A percentile compares a stretch with the other conserved stretches of the same genome.
Evolutionary conservation across 1,139 yeast genomes (phyloP).

Genomic region (Candida glucosophila): DNA sequence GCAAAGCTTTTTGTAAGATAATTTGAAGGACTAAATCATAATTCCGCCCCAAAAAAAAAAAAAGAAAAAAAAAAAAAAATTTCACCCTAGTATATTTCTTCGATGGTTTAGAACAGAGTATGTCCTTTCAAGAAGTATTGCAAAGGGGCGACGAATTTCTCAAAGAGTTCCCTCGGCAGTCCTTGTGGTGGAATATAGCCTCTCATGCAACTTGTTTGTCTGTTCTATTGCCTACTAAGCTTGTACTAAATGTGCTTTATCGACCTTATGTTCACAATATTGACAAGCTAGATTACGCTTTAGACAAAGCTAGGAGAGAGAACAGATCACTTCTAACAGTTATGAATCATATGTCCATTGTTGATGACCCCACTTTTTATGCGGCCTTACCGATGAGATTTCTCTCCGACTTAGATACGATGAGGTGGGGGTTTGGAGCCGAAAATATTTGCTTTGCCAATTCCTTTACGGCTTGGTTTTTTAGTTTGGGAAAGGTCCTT

Average conservation of each 20-base stretch:
- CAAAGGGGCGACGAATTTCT: slow-evolving; percentile 72
- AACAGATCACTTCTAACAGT: slow-evolving; percentile 72
- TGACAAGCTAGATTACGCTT: slow-evolving; percentile 56
- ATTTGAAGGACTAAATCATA: too few relatives aligned
- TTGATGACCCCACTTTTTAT: slow-evolving; percentile 90
- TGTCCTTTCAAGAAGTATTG: slow-evolving; percentile 71
- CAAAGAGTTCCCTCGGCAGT: slow-evolving; percentile 48
- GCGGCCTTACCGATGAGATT: slow-evolving; percentile 74
- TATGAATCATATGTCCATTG: slow-evolving; percentile 94
- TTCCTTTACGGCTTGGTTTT: slow-evolving; percentile 47
- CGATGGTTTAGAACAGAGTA: too few relatives aligned
- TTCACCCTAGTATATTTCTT: too few relatives aligned
- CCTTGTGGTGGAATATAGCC: slow-evolving; percentile 54
- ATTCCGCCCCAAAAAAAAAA: too few relatives aligned
- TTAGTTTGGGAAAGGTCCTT: slow-evolving; percentile 80
- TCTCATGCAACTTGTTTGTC: slow-evolving; percentile 65
- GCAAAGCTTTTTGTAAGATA: too few relatives aligned
- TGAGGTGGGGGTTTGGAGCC: slow-evolving; percentile 95
- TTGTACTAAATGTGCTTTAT: slow-evolving; percentile 53
- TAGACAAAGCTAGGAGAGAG: slow-evolving; percentile 53
- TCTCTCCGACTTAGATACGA: slow-evolving; percentile 53
- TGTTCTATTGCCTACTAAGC: slow-evolving; percentile 58
- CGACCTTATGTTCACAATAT: slow-evolving; percentile 54
- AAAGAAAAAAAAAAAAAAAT: too few relatives aligned
- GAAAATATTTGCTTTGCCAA: slow-evolving; percentile 78